phyloP scores from a whole-genome alignment of 192 early-diverging fungal genomes.

The Podochytrium sp. region DNA sequence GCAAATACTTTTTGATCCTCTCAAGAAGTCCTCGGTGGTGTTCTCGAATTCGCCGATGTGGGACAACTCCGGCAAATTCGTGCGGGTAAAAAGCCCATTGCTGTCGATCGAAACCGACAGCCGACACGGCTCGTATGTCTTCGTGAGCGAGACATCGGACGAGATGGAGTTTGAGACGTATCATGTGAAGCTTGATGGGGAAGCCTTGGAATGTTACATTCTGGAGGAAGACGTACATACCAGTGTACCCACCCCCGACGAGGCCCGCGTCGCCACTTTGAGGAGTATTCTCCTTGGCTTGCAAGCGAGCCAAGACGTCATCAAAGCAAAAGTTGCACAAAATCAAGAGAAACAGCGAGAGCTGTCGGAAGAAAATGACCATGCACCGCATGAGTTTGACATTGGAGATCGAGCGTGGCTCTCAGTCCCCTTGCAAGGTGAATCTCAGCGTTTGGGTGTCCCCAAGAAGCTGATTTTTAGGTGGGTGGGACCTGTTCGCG shows the following conservation, averaged over 20 bases:
- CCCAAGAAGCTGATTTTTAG: neutral
- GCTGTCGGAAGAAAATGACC: neutral
- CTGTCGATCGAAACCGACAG: neutral
- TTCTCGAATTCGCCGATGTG: neutral
- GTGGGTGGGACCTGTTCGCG: constrained; percentile 2
- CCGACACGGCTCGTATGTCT: neutral
- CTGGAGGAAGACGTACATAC: neutral
- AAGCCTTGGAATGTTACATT: no score
- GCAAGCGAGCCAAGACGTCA: neutral
- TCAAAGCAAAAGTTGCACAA: neutral
- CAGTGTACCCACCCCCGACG: neutral
- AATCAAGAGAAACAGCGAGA: neutral
- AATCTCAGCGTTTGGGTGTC: neutral
- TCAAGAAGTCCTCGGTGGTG: neutral
- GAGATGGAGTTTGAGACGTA: neutral
- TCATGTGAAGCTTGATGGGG: no score
- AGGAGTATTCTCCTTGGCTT: neutral
- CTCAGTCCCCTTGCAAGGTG: neutral
- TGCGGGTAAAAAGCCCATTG: neutral
- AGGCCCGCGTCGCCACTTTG: neutral
- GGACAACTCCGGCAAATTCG: neutral
- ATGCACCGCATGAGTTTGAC: neutral
- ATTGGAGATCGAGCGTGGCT: neutral
- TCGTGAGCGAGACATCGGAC: neutral
- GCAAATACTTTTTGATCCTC: neutral